A percentile compares a stretch with the other conserved stretches of the same genome.
Evolutionary conservation across 495 filamentous ascomycete species (phyloP).

Genomic region (Penicillium odoratum): DNA sequence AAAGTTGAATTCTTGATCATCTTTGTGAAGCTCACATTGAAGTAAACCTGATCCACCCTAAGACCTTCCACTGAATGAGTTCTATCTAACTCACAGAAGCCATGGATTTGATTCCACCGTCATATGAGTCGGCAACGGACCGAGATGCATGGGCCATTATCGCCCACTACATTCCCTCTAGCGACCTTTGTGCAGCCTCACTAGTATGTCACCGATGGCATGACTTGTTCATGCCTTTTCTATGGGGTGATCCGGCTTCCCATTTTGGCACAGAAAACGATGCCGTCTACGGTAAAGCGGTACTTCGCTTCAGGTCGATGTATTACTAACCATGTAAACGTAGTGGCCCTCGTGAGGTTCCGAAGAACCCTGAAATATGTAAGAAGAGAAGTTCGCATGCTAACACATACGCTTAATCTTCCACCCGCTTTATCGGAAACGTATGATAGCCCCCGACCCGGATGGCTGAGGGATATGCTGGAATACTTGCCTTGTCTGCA

Average conservation of each 20-base stretch:
- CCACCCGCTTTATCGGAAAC: conserved; percentile 66
- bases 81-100: neutral
- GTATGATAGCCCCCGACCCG: conserved; percentile 60
- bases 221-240: conserved; percentile 56
- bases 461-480: conserved; percentile 63
- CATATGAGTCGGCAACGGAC: conserved; percentile 58
- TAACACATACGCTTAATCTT: conserved; percentile 67
- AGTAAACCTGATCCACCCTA: neutral
- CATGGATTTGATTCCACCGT: conserved; percentile 59
- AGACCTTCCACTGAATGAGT: neutral
- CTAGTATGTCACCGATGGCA: conserved; percentile 62
- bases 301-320: neutral
- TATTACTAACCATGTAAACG: conserved; percentile 5
- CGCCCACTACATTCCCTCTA: conserved; percentile 58
- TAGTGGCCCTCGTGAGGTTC: conserved; percentile 64
- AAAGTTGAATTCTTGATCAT: neutral
- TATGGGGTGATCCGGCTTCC: conserved; percentile 67
- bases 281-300: conserved; percentile 55
- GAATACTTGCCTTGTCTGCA: conserved; percentile 61
- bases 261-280: conserved; percentile 65
- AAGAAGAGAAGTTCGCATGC: conserved; percentile 50
- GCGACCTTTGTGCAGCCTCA: conserved; percentile 58
- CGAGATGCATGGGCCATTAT: conserved; percentile 63
- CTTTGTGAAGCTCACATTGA: neutral
- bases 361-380: conserved; percentile 58